These are phyloP conservation scores for Trifolium dubium DNA, from an alignment of 306 rosid genomes.

Conservation along the genomic window DNA sequence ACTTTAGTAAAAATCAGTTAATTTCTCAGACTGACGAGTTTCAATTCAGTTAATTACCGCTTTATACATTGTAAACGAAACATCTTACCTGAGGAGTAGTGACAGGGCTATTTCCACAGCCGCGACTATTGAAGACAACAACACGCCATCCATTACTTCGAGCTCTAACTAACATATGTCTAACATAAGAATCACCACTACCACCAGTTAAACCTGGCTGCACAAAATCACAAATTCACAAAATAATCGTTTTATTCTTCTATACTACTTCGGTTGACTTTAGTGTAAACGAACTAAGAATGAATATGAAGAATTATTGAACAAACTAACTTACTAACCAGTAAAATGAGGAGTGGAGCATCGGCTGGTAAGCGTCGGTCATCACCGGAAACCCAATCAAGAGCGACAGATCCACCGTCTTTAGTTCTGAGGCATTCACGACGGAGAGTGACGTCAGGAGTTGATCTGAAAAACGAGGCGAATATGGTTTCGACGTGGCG, in stretches of 20 bases:
- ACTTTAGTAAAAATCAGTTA: too few species aligned
- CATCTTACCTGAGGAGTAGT: conserved; percentile 80
- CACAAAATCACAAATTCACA: too few species aligned
- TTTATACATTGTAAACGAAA: too few species aligned
- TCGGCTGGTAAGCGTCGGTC: conserved; percentile 52
- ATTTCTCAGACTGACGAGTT: too few species aligned
- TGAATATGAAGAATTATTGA: too few species aligned
- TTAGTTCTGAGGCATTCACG: conserved; percentile 70
- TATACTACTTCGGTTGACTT: too few species aligned
- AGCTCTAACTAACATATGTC: conserved; percentile 82
- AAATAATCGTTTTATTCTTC: too few species aligned
- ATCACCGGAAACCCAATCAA: conserved; percentile 88
- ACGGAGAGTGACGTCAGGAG: conserved; percentile 64
- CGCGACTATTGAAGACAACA: conserved; percentile 89
- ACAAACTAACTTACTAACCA: conserved; percentile 51
- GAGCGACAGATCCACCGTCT: conserved; percentile 76
- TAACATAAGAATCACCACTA: conserved; percentile 80
- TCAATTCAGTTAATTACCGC: too few species aligned
- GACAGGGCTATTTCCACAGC: conserved; percentile 89
- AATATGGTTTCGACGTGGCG: conserved; percentile 87
- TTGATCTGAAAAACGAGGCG: conserved; percentile 71
- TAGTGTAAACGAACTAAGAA: too few species aligned
- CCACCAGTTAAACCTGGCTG: conserved; percentile 98
- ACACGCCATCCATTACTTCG: conserved; percentile 78
- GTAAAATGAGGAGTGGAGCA: conserved; percentile 75